Percentiles rank a stretch among this genome's conserved stretches.
phyloP scores from a whole-genome alignment of 352 stramenopile species.

The Phytophthora cryptogea region DNA sequence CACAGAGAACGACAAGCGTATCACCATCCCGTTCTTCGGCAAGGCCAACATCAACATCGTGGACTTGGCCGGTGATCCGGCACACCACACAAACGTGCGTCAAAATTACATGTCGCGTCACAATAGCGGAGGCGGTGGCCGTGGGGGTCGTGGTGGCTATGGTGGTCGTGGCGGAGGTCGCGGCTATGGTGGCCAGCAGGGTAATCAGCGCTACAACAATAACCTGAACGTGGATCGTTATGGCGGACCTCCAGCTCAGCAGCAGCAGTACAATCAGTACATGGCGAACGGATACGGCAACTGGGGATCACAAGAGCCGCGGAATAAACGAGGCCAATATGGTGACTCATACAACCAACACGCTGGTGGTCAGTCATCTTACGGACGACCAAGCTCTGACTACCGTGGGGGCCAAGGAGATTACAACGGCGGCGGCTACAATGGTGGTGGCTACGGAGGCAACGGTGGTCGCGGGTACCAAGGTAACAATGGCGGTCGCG shows the following conservation, averaged over 20 bases:
- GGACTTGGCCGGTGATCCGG: conserved; percentile 65
- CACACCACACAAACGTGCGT: conserved; percentile 61
- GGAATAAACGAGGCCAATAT: conserved; percentile 77
- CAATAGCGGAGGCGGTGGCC: conserved; percentile 40
- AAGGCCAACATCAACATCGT: conserved; percentile 88
- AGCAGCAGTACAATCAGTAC: conserved; percentile 80
- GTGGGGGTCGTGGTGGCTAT: conserved; percentile 32
- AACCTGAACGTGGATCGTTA: conserved; percentile 78
- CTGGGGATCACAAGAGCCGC: conserved; percentile 78
- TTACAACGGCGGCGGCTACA: conserved; percentile 28
- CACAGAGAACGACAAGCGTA: conserved; percentile 61
- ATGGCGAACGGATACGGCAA: conserved; percentile 74
- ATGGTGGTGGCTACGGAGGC: conserved; percentile 25
- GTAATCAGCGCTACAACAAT: conserved; percentile 48
- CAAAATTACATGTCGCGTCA: conserved; percentile 50
- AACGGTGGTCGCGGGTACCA: conserved; percentile 34
- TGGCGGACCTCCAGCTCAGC: conserved; percentile 19
- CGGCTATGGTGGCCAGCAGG: conserved; percentile 44
- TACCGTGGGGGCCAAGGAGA: conserved; percentile 29
- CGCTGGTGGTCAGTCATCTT: conserved; percentile 31
- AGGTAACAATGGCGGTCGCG: conserved; percentile 22
- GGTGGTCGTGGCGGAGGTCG: conserved; percentile 19
- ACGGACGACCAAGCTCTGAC: conserved; percentile 40
- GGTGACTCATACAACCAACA: conserved; percentile 33
- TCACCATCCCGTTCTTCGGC: conserved; percentile 82